These are phyloP conservation scores for Coemansia sp. DNA, from an alignment of 192 early-diverging fungal genomes.

Conservation along the genomic window DNA sequence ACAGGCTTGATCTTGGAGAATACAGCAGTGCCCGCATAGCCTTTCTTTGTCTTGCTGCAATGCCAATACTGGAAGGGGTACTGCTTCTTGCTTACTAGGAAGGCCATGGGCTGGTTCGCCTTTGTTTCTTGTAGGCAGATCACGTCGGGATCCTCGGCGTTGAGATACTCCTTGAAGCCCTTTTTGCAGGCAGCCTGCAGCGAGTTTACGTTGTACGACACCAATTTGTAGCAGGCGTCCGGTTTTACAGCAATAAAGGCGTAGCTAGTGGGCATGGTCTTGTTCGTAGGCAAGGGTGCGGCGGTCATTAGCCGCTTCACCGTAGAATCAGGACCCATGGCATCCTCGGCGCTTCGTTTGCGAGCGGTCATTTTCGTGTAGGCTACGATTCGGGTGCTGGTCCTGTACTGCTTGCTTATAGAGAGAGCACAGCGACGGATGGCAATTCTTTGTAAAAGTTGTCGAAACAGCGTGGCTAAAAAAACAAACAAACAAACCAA, in stretches of 20 bases:
- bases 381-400: constrained; percentile 6
- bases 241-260: constrained; percentile 56
- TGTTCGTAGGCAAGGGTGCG: constrained; percentile 56
- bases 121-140: constrained; percentile 86
- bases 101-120: constrained; percentile 64
- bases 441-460: not conserved
- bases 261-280: constrained; percentile 62
- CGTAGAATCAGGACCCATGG: not conserved
- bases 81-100: constrained; percentile 58
- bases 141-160: constrained; percentile 79
- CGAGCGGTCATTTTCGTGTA: constrained; percentile 15
- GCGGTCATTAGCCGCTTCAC: constrained; percentile 17
- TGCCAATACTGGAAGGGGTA: constrained; percentile 76
- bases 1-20: constrained; percentile 79
- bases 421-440: not conserved
- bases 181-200: constrained; percentile 74
- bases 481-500: not conserved
- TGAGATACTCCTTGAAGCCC: constrained; percentile 70
- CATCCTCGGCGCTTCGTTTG: constrained; percentile 26
- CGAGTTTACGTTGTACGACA: constrained; percentile 80
- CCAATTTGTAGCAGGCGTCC: constrained; percentile 60
- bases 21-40: constrained; percentile 74
- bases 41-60: constrained; percentile 67
- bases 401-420: constrained; percentile 1
- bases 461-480: not conserved